These are phyloP conservation scores for Coelastrella sp. DNA, from an alignment of 139 green algal species.

Conservation along the genomic window DNA sequence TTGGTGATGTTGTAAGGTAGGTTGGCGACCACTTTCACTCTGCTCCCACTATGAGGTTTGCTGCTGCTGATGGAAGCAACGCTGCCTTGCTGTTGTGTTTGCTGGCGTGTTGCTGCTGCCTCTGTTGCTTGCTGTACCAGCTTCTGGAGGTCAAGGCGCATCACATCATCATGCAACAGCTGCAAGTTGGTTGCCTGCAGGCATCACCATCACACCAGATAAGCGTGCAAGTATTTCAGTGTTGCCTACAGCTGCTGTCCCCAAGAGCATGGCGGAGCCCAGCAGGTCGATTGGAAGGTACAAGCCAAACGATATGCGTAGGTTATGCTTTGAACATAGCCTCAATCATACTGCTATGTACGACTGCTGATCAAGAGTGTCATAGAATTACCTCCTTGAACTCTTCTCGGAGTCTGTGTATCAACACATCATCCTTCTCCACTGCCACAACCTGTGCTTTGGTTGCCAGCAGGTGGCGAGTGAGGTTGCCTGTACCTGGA, in stretches of 20 bases:
- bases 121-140: conserved; percentile 58
- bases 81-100: conserved; percentile 18
- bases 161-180: conserved; percentile 78
- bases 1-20: conserved; percentile 98
- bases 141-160: conserved; percentile 64
- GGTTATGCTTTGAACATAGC: too few relatives aligned
- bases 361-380: neutral
- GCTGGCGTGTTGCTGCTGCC: conserved; percentile 7
- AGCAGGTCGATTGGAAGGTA: too few relatives aligned
- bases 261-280: too few relatives aligned
- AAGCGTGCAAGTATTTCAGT: too few relatives aligned
- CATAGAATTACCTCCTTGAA: conserved; percentile 22
- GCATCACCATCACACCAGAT: neutral
- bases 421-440: conserved; percentile 92
- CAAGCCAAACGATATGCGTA: too few relatives aligned
- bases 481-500: conserved; percentile 92
- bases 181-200: conserved; percentile 54
- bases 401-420: conserved; percentile 52
- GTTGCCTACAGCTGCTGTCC: too few relatives aligned
- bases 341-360: too few relatives aligned
- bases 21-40: conserved; percentile 92
- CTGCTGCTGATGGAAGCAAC: conserved; percentile 7
- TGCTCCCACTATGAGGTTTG: conserved; percentile 3
- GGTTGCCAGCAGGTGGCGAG: conserved; percentile 77
- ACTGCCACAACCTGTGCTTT: conserved; percentile 71